Evolutionary conservation across 768 basidiomycete species (phyloP), one percentile per base, ranked within the genome.

Genomic region (Leccinum boreale): DNA sequence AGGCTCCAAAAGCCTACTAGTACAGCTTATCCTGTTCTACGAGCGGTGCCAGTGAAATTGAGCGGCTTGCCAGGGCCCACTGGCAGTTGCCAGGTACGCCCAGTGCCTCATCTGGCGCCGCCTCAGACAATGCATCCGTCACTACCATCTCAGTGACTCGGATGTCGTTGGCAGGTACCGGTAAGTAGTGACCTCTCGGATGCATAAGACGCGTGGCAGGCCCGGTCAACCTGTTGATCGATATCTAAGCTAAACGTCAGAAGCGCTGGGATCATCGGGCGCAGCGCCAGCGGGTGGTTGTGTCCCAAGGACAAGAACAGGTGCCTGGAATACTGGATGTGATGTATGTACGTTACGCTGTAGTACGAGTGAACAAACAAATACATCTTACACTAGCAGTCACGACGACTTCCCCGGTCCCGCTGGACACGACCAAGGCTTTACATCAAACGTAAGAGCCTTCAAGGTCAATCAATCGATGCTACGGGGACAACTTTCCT

Each of bases 401-500:
- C 6, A 46, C 23, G 12, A 4, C 6, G 23, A 46, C 14, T 46
- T 46, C 45, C 23, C 21, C 15, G 21, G 21, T 46, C 21, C 45
- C 24, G 21, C n/a, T 45, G 7, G 21, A 45, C 0, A 17, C 14
- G 44, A 14, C 42, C 44, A n/a, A n/a, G n/a, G n/a, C 44, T 21
- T 11, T 5, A 14, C 21, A 21, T 45, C 19, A 45, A 45, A 21
- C 12, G 44, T 45, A 19, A 55, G 14, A 48, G 36, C 17, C 10
- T 26, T 42, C 29, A 33, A 42, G 10, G 53, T 60, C 51, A 63
- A 59, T 56, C 46, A 55, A 44, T 52, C 42, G 17, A 42, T 47
- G 53, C 17, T 44, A 59, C 56, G 21, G 55, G 46, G 36, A 48
- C 6, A 47, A 7, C 28, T 36, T 57, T 29, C 50, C 29, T 56